phyloP scores from a whole-genome alignment of 495 filamentous ascomycete species.

The Penicillium crystallinum region DNA sequence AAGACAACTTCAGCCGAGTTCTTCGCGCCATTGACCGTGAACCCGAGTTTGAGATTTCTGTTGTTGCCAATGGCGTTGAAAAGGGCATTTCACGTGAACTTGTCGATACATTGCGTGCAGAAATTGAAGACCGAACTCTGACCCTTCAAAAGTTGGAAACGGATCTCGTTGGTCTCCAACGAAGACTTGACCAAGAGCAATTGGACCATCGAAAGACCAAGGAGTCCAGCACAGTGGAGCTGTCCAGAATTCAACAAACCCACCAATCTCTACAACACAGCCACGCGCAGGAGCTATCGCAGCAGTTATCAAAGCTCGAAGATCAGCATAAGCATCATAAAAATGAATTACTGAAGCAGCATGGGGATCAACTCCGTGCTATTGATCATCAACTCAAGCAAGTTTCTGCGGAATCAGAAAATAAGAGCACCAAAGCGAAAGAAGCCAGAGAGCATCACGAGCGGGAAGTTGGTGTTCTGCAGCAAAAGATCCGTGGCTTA shows the following conservation, averaged over 20 bases:
- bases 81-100: constrained; percentile 79
- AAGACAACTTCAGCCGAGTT: constrained; percentile 88
- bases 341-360: constrained; percentile 42
- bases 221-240: constrained; percentile 59
- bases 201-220: constrained; percentile 67
- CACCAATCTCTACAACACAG: constrained; percentile 66
- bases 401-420: constrained; percentile 48
- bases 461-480: constrained; percentile 58
- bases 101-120: constrained; percentile 73
- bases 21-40: constrained; percentile 86
- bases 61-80: constrained; percentile 70
- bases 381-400: constrained; percentile 44
- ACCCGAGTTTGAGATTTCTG: constrained; percentile 75
- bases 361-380: constrained; percentile 45
- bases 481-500: constrained; percentile 52
- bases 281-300: constrained; percentile 56
- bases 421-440: constrained; percentile 36
- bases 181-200: constrained; percentile 71
- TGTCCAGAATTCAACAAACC: constrained; percentile 59
- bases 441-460: constrained; percentile 50
- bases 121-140: constrained; percentile 68
- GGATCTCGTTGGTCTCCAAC: constrained; percentile 59
- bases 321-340: constrained; percentile 42
- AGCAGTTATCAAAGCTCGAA: constrained; percentile 46
- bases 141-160: constrained; percentile 63